phyloP scores from a whole-genome alignment of 352 stramenopile genomes.

The Pythium brachiatum region DNA sequence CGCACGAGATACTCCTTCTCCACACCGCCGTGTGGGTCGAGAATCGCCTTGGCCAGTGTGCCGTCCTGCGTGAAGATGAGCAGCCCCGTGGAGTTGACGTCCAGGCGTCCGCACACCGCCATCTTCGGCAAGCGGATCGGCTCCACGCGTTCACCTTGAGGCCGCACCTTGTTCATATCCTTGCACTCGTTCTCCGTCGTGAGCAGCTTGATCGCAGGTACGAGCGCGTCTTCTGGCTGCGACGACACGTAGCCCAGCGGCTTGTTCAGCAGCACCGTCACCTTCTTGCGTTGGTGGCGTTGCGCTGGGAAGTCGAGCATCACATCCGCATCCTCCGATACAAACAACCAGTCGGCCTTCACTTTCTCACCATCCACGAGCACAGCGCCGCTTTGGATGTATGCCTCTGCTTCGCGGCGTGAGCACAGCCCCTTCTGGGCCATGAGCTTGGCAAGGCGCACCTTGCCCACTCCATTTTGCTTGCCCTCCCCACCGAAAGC shows the following conservation, averaged over 20 bases:
- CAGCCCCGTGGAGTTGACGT: slow-evolving; percentile 82
- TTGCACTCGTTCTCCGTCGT: slow-evolving; percentile 73
- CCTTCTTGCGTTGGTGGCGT: slow-evolving; percentile 71
- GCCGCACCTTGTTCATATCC: slow-evolving; percentile 51
- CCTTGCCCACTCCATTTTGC: slow-evolving; percentile 21
- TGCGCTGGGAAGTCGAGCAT: slow-evolving; percentile 60
- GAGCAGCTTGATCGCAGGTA: slow-evolving; percentile 71
- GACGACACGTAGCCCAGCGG: slow-evolving; percentile 79
- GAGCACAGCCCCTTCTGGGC: slow-evolving; percentile 73
- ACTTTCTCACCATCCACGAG: slow-evolving; percentile 69
- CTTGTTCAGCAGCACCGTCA: slow-evolving; percentile 84
- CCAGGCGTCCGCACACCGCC: slow-evolving; percentile 75
- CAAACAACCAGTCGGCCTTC: slow-evolving; percentile 68
- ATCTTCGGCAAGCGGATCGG: slow-evolving; percentile 75
- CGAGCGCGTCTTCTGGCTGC: slow-evolving; percentile 64
- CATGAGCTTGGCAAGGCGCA: slow-evolving; percentile 83
- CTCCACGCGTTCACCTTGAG: slow-evolving; percentile 32
- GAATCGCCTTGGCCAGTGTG: slow-evolving; percentile 67
- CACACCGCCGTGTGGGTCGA: slow-evolving; percentile 66
- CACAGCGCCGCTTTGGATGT: slow-evolving; percentile 75
- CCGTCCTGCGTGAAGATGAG: slow-evolving; percentile 84
- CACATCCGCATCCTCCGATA: slow-evolving; percentile 56
- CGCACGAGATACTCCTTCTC: slow-evolving; percentile 87
- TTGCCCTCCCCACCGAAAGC: background rate
- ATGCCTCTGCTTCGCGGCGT: slow-evolving; percentile 73